phyloP scores from a whole-genome alignment of 2,329 filamentous ascomycete genomes.

The Coleophoma eucalyptorum region DNA sequence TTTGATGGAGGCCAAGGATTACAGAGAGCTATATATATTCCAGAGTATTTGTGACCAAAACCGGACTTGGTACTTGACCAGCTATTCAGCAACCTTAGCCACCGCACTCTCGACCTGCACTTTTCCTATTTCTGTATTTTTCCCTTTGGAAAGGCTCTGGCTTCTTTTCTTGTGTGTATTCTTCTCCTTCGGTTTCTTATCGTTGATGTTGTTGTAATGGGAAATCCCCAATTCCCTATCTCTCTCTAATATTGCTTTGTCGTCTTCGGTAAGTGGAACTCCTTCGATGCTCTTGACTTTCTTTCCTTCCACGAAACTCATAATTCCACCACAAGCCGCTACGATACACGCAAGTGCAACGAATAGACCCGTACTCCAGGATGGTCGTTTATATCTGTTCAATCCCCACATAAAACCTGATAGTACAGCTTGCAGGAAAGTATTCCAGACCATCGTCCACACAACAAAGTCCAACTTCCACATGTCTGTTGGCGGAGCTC shows the following conservation, averaged over 20 bases:
- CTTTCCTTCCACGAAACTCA: slow-evolving; percentile 70
- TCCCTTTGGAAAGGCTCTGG: slow-evolving; percentile 10
- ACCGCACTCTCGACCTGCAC: slow-evolving; percentile 5
- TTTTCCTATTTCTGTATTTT: slow-evolving; percentile 3
- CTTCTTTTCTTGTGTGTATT: slow-evolving; percentile 18
- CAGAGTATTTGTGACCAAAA: too few species aligned
- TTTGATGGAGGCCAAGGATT: too few species aligned
- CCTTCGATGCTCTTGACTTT: slow-evolving; percentile 70
- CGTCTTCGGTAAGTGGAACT: slow-evolving; percentile 56
- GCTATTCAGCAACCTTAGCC: slow-evolving; percentile 7
- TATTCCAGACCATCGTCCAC: slow-evolving; percentile 77
- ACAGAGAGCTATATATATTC: too few species aligned
- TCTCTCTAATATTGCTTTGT: slow-evolving; percentile 43
- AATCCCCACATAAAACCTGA: slow-evolving; percentile 81
- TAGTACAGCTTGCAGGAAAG: slow-evolving; percentile 69
- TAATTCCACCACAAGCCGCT: slow-evolving; percentile 63
- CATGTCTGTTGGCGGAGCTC: slow-evolving; percentile 60
- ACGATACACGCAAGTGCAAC: slow-evolving; percentile 71
- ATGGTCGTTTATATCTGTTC: slow-evolving; percentile 69
- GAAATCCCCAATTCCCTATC: slow-evolving; percentile 53
- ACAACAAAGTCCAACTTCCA: slow-evolving; percentile 82
- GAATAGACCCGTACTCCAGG: slow-evolving; percentile 77
- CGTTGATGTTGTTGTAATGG: slow-evolving; percentile 55
- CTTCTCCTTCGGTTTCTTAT: slow-evolving; percentile 43
- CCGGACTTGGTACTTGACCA: slow-evolving; percentile 9